Base-by-base conservation (phyloP, 371 early-diverging fungal species). In the Blakeslea trispora region DNA sequence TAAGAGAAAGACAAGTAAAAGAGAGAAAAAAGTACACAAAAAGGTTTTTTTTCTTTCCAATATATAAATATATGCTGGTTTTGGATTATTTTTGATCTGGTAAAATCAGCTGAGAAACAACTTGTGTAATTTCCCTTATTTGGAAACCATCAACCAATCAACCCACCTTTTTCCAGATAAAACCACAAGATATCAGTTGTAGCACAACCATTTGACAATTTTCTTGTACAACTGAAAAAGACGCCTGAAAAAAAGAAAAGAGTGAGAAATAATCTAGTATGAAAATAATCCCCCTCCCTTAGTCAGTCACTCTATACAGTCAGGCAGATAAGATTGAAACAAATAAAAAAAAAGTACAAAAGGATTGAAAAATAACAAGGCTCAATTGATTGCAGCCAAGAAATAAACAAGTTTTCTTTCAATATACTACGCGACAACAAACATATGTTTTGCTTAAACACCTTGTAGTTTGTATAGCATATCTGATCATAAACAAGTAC, bases 111-210 rank as follows among this genome's bases (percentile, higher is more conserved):
- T 15, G 28, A n/a, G 32, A 45, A 22, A 23, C 7, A 23, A 8
- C 43, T 43, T 23, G 18, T 34, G n/a, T 49, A 18, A 28, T 19
- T 19, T 50, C 21, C 51, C 37, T 40, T 37, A 28, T 51, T 51
- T 51, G 37, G 40, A 46, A 51, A 51, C 8, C 18, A n/a, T 10
- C 39, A 51, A 40, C 37, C 37, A 47, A 55, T 52, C 49, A 57
- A 53, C 23, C 34, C 32, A 46, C 23, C 45, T 28, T 3, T 3
- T 13, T 37, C 50, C 39, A 45, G 44, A 15, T 23, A 23, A n/a
- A 22, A 45, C 18, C 15, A 13, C 17, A 31, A 42, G 23, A 41
- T 41, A n/a, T 28, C 28, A 5, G 4, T 3, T n/a, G 17, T 37
- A 37, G 9, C 34, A 17, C 21, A 45, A 24, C 23, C 37, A 28